Percentiles rank a stretch among this genome's conserved stretches.
Conservation (phyloP, 1,284 basidiomycete species). For the Pseudozyma sp. region DNA sequence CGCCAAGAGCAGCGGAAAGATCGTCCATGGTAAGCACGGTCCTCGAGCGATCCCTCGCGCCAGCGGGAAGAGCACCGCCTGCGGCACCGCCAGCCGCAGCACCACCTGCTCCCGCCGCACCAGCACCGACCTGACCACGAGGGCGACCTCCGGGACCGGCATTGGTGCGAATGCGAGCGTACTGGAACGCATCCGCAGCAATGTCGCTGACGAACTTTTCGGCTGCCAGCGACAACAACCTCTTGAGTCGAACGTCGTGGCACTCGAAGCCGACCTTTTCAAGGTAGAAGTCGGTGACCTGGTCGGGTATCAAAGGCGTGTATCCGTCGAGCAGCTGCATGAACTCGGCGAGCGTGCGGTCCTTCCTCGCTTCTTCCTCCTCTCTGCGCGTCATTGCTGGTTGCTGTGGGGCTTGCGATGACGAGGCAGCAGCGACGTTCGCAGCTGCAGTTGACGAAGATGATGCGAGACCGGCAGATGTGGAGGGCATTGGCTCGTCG, state of each 20-base stretch:
- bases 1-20: slow-evolving; percentile 86
- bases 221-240: slow-evolving; percentile 91
- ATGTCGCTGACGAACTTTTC: slow-evolving; percentile 99
- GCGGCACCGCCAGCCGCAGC: slow-evolving; percentile 24
- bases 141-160: slow-evolving; percentile 70
- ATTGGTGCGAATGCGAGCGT: slow-evolving; percentile 87
- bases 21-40: slow-evolving; percentile 99
- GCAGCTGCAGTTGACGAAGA: slow-evolving; percentile 27
- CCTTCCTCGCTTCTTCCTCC: slow-evolving; percentile 80
- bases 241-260: slow-evolving; percentile 80
- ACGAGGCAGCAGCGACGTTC: slow-evolving; percentile 19
- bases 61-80: slow-evolving; percentile 14
- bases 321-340: slow-evolving; percentile 96
- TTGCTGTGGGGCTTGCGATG: slow-evolving; percentile 33
- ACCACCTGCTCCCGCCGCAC: slow-evolving; percentile 12
- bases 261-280: slow-evolving; percentile 96
- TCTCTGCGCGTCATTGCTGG: slow-evolving; percentile 67
- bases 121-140: slow-evolving; percentile 37
- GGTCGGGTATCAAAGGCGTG: slow-evolving; percentile 95
- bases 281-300: slow-evolving; percentile 97
- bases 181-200: slow-evolving; percentile 95
- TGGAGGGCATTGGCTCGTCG: slow-evolving; percentile 44
- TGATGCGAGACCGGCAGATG: slow-evolving; percentile 19
- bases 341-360: slow-evolving; percentile 91
- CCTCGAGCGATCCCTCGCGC: slow-evolving; percentile 79